A percentile compares a stretch with the other conserved stretches of the same genome.
Conservation (phyloP, 208 protist species). For the Wallacemonas sp. region DNA sequence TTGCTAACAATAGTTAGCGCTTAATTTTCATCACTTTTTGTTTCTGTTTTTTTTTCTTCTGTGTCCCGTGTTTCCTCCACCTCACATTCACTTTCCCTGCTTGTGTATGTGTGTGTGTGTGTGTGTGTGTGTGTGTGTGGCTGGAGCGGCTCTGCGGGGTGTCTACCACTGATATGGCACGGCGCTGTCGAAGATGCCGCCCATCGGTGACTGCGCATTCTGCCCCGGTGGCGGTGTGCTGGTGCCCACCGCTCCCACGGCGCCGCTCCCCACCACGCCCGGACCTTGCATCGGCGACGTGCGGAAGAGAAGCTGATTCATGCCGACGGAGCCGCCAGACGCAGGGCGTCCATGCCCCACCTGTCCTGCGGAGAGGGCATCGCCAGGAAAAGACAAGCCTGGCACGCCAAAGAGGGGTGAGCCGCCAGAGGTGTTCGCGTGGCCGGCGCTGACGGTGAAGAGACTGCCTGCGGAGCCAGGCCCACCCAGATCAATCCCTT, state of each 20-base stretch:
- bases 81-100: not conserved
- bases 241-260: conserved; percentile 2
- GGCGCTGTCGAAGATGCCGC: not conserved
- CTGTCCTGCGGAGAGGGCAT: not conserved
- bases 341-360: not conserved
- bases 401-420: conserved; percentile 1
- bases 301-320: conserved; percentile 9
- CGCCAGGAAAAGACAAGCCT: conserved; percentile 1
- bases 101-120: conserved; percentile 1
- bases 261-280: not conserved
- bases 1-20: too few species aligned
- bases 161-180: conserved; percentile 9
- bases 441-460: conserved; percentile 19
- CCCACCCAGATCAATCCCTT: too few species aligned
- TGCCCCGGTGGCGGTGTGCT: conserved; percentile 10
- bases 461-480: too few species aligned
- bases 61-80: too few species aligned
- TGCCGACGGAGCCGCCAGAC: not conserved
- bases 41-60: not conserved
- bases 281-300: not conserved
- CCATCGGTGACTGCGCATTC: conserved; percentile 5
- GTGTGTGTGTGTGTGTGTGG: conserved; percentile 17
- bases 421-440: not conserved
- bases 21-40: not conserved
- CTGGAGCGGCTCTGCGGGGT: too few species aligned